Evolutionary conservation across 345 rosid species (phyloP), one percentile per base, ranked within the genome.

Genomic region (Psidium guajava): DNA sequence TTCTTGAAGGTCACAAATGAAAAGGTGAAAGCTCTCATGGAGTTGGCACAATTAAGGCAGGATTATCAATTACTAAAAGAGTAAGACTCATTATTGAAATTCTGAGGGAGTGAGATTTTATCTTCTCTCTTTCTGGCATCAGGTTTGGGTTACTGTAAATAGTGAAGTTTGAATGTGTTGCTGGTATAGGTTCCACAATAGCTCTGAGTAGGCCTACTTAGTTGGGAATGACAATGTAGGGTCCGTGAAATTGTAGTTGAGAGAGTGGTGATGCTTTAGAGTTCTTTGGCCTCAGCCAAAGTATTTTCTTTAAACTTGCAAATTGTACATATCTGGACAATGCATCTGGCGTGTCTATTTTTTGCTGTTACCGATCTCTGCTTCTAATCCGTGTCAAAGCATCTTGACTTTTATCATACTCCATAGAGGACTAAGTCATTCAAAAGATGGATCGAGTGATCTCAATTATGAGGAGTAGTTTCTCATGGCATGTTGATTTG

Each of bases 1-100:
- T 53, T 83, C 85, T 55, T 82, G 85, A 86, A 95, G 99, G 99
- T 95, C 84, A 95, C 99, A 20, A 96, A 92, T 83, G 99, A 98
- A 91, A 98, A 98, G 91, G 99, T 98, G 86, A 96, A 92, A 93
- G 94, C 93, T 87, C 98, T 98, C 77, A 55, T 96, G 97, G 99
- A 96, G 89, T 87, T 95, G 89, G 98, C 98, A 57, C 94, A 91
- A 83, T 82, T 98, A 85, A 95, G 94, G 90, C 97, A 93, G 89
- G 95, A 92, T 61, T 91, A 90, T 91, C 94, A 93, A 51, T 87
- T 87, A 83, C 89, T 94, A 74, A 93, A 84, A 91, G 97, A 93
- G 99, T 98, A 93, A 25, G 93, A 64, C 44, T 64, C 77, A 83
- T 83, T 42, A 55, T 81, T 54, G 21, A 82, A n/a, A 6, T 54